Evolutionary conservation across 2,329 filamentous ascomycete genomes (phyloP).

Genomic region (Coniochaeta hoffmannii): DNA sequence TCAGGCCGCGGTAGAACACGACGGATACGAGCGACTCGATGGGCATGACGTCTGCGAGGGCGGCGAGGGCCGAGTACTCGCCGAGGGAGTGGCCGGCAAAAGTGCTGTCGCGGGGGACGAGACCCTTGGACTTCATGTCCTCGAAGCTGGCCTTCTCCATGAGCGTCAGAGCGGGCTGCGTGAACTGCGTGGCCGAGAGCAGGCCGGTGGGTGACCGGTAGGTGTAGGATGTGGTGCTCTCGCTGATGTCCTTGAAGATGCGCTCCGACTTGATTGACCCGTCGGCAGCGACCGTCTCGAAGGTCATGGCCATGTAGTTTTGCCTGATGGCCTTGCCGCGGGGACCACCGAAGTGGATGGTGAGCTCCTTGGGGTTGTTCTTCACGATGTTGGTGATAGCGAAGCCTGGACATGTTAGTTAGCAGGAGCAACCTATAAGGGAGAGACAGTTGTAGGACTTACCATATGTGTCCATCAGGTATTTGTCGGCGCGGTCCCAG

Average conservation of each 20-base stretch:
- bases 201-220: constrained; percentile 93
- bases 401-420: constrained; percentile 51
- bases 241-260: constrained; percentile 97
- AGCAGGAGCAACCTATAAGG: constrained; percentile 5
- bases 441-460: constrained; percentile 24
- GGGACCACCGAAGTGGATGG: constrained; percentile 94
- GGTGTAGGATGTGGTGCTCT: constrained; percentile 90
- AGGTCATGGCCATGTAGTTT: constrained; percentile 99
- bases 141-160: constrained; percentile 99
- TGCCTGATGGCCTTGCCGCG: constrained; percentile 95
- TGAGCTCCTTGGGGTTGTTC: constrained; percentile 99
- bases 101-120: constrained; percentile 92
- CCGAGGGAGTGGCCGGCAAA: constrained; percentile 97
- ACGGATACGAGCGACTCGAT: constrained; percentile 97
- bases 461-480: constrained; percentile 98
- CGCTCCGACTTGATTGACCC: constrained; percentile 95
- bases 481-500: constrained; percentile 95
- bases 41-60: constrained; percentile 97
- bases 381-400: constrained; percentile 98
- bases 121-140: constrained; percentile 95
- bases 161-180: constrained; percentile 89
- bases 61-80: constrained; percentile 95
- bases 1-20: constrained; percentile 97
- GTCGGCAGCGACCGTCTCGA: constrained; percentile 91
- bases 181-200: constrained; percentile 96